Percentiles rank a stretch among this genome's conserved stretches.
Conservation (phyloP, 805 yeast species). For the Monosporozyma unispora region DNA sequence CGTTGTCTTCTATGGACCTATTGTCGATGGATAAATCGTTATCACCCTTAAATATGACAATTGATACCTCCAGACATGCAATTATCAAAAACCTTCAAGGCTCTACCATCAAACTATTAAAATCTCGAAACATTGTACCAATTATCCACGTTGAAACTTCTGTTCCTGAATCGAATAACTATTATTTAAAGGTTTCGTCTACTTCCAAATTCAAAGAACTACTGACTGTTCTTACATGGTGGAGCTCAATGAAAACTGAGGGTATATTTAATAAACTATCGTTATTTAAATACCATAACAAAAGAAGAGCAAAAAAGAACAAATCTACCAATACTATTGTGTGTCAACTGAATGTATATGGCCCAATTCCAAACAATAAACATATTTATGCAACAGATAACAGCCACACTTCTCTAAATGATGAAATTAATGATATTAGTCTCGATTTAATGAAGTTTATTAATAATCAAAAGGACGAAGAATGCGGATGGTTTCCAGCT, state of each 20-base stretch:
- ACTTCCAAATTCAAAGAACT: constrained; percentile 33
- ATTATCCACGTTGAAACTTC: constrained; percentile 12
- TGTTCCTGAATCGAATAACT: not conserved
- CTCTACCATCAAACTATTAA: constrained; percentile 17
- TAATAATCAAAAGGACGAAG: not conserved
- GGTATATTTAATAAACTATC: constrained; percentile 46
- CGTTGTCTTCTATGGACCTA: not conserved
- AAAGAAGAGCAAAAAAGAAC: not conserved
- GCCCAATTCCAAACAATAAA: constrained; percentile 36
- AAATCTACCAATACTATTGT: constrained; percentile 23
- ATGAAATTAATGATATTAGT: not conserved
- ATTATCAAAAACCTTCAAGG: constrained; percentile 20
- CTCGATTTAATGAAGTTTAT: not conserved
- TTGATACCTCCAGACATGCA: constrained; percentile 2
- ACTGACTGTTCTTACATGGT: constrained; percentile 40
- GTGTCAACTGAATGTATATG: constrained; percentile 57
- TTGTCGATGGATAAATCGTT: not conserved
- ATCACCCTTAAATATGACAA: not conserved
- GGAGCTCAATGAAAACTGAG: constrained; percentile 46
- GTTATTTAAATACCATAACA: not conserved
- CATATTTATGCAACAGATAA: constrained; percentile 8
- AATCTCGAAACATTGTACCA: constrained; percentile 7
- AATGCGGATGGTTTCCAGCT: constrained; percentile 63
- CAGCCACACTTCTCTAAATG: not conserved
- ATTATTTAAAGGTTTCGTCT: constrained; percentile 16